phyloP scores from a whole-genome alignment of 306 rosid genomes.

The Sicyos edulis region DNA sequence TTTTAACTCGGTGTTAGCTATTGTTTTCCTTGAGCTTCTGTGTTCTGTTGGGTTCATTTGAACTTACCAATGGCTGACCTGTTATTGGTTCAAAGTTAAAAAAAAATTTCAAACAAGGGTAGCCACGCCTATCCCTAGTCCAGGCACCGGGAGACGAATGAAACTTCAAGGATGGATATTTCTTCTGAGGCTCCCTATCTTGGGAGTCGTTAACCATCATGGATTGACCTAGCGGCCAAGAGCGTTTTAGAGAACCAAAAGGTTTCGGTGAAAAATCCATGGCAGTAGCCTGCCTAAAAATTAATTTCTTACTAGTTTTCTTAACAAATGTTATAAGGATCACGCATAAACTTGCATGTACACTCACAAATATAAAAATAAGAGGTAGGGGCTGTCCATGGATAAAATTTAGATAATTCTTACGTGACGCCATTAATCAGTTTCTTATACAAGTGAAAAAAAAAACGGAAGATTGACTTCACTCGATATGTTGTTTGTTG shows the following conservation, averaged over 20 bases:
- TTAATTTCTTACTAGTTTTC: not conserved
- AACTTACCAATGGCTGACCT: not conserved
- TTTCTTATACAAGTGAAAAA: not conserved
- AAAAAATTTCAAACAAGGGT: too few relatives aligned
- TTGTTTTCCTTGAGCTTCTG: not conserved
- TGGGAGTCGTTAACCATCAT: not conserved
- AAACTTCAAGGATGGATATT: not conserved
- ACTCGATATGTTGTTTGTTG: conserved; percentile 23
- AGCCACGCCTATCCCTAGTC: too few relatives aligned
- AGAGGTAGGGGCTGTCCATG: too few relatives aligned
- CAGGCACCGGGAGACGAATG: too few relatives aligned
- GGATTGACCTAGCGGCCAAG: not conserved
- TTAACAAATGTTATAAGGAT: too few relatives aligned
- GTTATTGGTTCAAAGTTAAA: not conserved
- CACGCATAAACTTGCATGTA: too few relatives aligned
- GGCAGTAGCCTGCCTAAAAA: too few relatives aligned
- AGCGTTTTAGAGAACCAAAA: too few relatives aligned
- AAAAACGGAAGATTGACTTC: not conserved
- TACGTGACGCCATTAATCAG: not conserved
- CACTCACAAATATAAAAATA: too few relatives aligned
- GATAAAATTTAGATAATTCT: not conserved
- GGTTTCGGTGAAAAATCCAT: too few relatives aligned
- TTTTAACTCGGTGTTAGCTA: not conserved
- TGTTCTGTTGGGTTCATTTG: not conserved
- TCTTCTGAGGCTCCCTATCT: not conserved